phyloP scores from a whole-genome alignment of 164 flowering plant genomes.

The Berberis vulgaris region DNA sequence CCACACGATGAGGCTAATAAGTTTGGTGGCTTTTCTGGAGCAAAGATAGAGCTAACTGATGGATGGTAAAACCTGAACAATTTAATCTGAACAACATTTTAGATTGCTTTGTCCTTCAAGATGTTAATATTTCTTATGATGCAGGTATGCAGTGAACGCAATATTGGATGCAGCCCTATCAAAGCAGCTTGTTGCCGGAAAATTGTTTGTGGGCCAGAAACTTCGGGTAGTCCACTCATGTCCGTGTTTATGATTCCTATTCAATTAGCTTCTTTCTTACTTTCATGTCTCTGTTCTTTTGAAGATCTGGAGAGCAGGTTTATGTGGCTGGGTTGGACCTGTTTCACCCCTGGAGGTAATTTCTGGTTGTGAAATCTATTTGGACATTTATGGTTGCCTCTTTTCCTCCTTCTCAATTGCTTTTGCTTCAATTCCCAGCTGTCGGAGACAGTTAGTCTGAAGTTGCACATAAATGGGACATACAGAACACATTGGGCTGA shows the following conservation, averaged over 20 bases:
- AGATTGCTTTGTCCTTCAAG: conserved; percentile 1
- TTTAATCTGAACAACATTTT: neutral
- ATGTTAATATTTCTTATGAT: conserved; percentile 10
- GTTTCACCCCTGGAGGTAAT: conserved; percentile 82
- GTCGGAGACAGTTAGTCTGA: conserved; percentile 36
- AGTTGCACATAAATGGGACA: conserved; percentile 82
- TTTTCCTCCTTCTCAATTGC: conserved; percentile 8
- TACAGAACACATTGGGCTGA: conserved; percentile 96
- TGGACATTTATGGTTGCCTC: neutral
- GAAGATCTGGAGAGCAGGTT: conserved; percentile 89
- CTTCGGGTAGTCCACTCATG: conserved; percentile 57
- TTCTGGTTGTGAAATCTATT: neutral
- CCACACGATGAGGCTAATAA: conserved; percentile 13
- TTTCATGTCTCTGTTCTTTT: conserved; percentile 1
- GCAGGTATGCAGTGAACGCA: conserved; percentile 80
- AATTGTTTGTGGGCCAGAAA: conserved; percentile 85
- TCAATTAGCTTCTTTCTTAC: conserved; percentile 9
- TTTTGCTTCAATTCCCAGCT: conserved; percentile 32
- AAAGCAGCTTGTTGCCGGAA: conserved; percentile 54
- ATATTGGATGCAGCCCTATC: conserved; percentile 56
- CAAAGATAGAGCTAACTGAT: conserved; percentile 81
- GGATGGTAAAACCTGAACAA: conserved; percentile 67
- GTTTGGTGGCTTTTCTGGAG: conserved; percentile 8
- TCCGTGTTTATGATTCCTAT: conserved; percentile 1
- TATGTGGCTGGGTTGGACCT: conserved; percentile 84